Percentiles rank a stretch among this genome's conserved stretches.
Evolutionary conservation across 768 basidiomycete species (phyloP).

Genomic region (Strobilomyces confusus): DNA sequence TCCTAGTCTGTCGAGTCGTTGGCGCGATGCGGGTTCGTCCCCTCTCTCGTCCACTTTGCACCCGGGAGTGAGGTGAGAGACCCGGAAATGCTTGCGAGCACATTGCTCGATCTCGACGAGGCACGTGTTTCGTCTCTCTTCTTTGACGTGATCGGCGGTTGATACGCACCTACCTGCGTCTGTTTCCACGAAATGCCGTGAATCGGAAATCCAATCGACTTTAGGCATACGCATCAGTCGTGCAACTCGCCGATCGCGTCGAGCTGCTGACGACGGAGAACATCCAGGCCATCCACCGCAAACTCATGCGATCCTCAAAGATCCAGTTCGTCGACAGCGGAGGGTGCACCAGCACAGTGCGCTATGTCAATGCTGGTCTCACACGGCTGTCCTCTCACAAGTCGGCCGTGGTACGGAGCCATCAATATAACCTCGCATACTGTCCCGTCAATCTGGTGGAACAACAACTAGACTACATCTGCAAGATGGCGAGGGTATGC

Average conservation of each 20-base stretch:
- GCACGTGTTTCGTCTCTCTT: slow-evolving; percentile 1
- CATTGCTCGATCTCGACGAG: slow-evolving; percentile 26
- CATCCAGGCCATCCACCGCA: slow-evolving; percentile 27
- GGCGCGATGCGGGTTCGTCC: slow-evolving; percentile 22
- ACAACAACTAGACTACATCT: slow-evolving; percentile 32
- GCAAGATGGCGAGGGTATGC: slow-evolving; percentile 32
- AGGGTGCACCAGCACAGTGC: slow-evolving; percentile 9
- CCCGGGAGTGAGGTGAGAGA: slow-evolving; percentile 24
- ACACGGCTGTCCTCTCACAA: slow-evolving; percentile 28
- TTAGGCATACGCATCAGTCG: slow-evolving; percentile 24
- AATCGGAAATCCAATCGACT: background rate
- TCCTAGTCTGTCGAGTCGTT: slow-evolving; percentile 25
- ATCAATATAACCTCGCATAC: slow-evolving; percentile 33
- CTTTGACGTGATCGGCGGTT: too few relatives aligned
- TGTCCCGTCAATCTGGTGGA: slow-evolving; percentile 29
- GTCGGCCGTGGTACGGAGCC: slow-evolving; percentile 29
- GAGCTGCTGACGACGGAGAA: slow-evolving; percentile 26
- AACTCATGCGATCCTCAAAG: slow-evolving; percentile 32
- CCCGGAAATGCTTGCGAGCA: slow-evolving; percentile 17
- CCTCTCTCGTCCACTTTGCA: slow-evolving; percentile 22
- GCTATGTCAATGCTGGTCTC: slow-evolving; percentile 27
- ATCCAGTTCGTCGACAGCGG: slow-evolving; percentile 19
- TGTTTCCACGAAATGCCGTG: background rate
- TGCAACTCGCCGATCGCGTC: slow-evolving; percentile 22
- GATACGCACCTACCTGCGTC: background rate